These are phyloP conservation scores for Cryptococcus depauperatus DNA, from an alignment of 1,284 basidiomycete species.

Conservation along the genomic window DNA sequence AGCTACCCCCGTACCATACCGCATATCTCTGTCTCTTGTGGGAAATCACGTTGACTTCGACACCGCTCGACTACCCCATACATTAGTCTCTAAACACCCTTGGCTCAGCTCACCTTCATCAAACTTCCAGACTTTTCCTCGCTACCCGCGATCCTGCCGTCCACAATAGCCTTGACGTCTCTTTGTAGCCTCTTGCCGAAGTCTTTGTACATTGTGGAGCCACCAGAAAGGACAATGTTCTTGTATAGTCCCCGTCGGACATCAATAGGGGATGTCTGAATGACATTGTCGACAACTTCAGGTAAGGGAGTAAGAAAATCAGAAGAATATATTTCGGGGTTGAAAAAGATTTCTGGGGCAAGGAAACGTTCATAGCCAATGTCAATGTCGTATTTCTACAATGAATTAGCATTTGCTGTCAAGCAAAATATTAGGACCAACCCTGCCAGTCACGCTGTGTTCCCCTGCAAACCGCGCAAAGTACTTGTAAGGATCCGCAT, in stretches of 20 bases:
- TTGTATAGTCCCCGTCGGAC: constrained; percentile 91
- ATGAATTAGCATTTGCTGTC: constrained; percentile 1
- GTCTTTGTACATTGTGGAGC: constrained; percentile 86
- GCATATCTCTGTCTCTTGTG: constrained; percentile 98
- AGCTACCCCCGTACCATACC: constrained; percentile 96
- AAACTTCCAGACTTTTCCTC: constrained; percentile 66
- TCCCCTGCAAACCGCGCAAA: constrained; percentile 92
- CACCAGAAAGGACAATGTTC: constrained; percentile 91
- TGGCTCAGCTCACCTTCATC: constrained; percentile 54
- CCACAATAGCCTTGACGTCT: constrained; percentile 89
- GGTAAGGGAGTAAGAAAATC: constrained; percentile 97
- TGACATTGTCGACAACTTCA: constrained; percentile 92
- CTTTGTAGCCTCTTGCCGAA: constrained; percentile 93
- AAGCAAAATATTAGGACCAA: constrained; percentile 33
- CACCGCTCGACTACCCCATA: constrained; percentile 66
- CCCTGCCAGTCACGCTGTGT: constrained; percentile 83
- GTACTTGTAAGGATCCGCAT: constrained; percentile 91
- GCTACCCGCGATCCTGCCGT: constrained; percentile 74
- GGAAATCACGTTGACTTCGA: constrained; percentile 94
- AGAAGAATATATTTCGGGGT: constrained; percentile 95
- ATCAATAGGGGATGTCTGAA: constrained; percentile 92
- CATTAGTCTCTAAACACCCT: neutral
- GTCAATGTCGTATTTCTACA: constrained; percentile 81
- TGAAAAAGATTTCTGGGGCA: constrained; percentile 99
- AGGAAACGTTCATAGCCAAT: constrained; percentile 99